Percentiles rank a stretch among this genome's conserved stretches.
Conservation (phyloP, 2,329 filamentous ascomycete genomes). For the Aureobasidium subglaciale region DNA sequence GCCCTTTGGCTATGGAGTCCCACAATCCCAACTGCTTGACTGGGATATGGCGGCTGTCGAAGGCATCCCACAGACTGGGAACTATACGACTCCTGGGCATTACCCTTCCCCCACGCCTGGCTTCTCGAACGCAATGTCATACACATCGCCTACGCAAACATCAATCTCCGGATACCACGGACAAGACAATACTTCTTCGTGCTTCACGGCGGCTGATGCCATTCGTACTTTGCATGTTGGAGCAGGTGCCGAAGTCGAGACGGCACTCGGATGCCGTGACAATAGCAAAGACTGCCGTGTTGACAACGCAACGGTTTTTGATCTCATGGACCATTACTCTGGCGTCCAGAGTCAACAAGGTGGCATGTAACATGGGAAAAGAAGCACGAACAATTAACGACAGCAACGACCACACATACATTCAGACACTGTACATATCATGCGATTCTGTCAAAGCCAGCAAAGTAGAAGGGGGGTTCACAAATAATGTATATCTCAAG, state of each 20-base stretch:
- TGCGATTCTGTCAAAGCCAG: no score
- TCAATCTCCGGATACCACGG: not conserved
- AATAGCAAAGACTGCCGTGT: slow-evolving; percentile 35
- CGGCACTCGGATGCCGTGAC: slow-evolving; percentile 34
- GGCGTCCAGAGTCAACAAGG: not conserved
- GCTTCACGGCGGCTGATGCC: slow-evolving; percentile 38
- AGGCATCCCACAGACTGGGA: not conserved
- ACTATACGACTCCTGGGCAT: not conserved
- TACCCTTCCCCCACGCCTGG: not conserved
- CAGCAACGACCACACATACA: not conserved
- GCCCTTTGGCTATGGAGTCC: not conserved
- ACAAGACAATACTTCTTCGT: slow-evolving; percentile 24
- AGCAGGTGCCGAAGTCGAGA: slow-evolving; percentile 32
- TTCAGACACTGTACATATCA: no score
- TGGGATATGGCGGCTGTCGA: slow-evolving; percentile 9
- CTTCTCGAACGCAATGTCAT: not conserved
- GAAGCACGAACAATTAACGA: no score
- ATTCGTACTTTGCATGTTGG: slow-evolving; percentile 38
- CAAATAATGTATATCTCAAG: not conserved
- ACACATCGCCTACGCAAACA: not conserved
- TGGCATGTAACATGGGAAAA: not conserved
- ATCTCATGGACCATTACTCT: slow-evolving; percentile 39
- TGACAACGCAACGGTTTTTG: slow-evolving; percentile 37
- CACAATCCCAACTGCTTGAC: not conserved
- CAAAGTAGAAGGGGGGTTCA: no score